These are phyloP conservation scores for Lobosporangium transversale DNA, from an alignment of 192 early-diverging fungal genomes.

Conservation along the genomic window DNA sequence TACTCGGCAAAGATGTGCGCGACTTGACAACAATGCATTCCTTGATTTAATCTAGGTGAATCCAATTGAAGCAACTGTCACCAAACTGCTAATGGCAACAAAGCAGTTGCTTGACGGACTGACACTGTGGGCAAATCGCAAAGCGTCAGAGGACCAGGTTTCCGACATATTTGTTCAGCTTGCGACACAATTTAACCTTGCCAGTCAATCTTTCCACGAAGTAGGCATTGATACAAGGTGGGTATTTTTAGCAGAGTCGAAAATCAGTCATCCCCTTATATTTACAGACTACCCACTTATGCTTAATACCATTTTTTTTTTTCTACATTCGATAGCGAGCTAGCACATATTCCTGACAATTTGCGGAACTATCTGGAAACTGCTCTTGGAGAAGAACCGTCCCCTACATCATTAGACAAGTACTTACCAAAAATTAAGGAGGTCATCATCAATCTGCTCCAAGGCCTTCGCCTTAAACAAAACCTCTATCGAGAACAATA, in stretches of 20 bases:
- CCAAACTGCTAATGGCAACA: constrained; percentile 57
- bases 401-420: constrained; percentile 53
- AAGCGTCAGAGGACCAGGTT: constrained; percentile 53
- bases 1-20: no score
- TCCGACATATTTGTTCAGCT: constrained; percentile 58
- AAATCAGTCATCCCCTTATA: constrained; percentile 1
- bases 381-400: constrained; percentile 56
- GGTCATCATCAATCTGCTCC: constrained; percentile 60
- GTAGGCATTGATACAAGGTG: constrained; percentile 53
- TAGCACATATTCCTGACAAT: constrained; percentile 55
- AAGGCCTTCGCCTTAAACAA: constrained; percentile 65
- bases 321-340: constrained; percentile 39
- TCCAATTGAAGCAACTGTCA: constrained; percentile 60
- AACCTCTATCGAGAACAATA: constrained; percentile 52
- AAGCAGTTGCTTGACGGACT: constrained; percentile 59
- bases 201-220: constrained; percentile 47
- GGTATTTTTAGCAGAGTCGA: background rate
- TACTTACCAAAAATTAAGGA: constrained; percentile 63
- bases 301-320: background rate
- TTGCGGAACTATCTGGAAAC: constrained; percentile 57
- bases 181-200: constrained; percentile 54
- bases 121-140: constrained; percentile 54
- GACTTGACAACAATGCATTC: no score
- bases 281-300: background rate
- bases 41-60: constrained; percentile 46